These are phyloP conservation scores for Colletotrichum falcatum DNA, from an alignment of 2,329 filamentous ascomycete genomes.

Conservation along the genomic window DNA sequence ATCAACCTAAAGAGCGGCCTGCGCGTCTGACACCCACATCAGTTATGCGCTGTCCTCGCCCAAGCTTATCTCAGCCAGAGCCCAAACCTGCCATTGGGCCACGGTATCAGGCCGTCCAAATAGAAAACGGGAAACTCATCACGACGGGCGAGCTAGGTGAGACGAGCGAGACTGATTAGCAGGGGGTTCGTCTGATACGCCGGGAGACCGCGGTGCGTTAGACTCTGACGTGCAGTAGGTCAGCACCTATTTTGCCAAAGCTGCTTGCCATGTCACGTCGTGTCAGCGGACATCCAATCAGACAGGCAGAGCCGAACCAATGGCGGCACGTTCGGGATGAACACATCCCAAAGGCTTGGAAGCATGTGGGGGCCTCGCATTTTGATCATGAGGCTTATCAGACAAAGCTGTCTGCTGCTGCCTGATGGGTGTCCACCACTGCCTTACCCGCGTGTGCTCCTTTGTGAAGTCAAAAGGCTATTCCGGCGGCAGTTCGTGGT, in stretches of 20 bases:
- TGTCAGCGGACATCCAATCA: not conserved
- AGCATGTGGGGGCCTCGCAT: not conserved
- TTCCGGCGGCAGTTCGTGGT: accelerated
- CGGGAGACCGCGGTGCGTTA: too few species aligned
- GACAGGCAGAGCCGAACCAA: not conserved
- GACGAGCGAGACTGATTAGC: not conserved
- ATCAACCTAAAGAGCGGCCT: not conserved
- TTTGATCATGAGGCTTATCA: not conserved
- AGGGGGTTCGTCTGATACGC: not conserved
- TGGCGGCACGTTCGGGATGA: not conserved
- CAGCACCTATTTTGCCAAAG: not conserved
- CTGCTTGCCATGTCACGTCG: not conserved
- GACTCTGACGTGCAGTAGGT: not conserved
- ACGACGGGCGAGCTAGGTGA: too few species aligned
- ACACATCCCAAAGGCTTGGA: not conserved
- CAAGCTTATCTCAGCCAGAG: slow-evolving; percentile 27
- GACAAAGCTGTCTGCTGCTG: not conserved
- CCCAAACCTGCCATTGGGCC: slow-evolving; percentile 6
- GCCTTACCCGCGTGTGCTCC: not conserved
- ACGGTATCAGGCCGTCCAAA: not conserved
- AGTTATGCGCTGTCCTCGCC: not conserved
- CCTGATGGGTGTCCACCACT: not conserved
- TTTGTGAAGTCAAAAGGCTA: not conserved
- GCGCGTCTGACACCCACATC: too few species aligned
- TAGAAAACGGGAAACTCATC: not conserved